phyloP scores from a whole-genome alignment of 2,329 filamentous ascomycete genomes.

The Talaromyces sp. region DNA sequence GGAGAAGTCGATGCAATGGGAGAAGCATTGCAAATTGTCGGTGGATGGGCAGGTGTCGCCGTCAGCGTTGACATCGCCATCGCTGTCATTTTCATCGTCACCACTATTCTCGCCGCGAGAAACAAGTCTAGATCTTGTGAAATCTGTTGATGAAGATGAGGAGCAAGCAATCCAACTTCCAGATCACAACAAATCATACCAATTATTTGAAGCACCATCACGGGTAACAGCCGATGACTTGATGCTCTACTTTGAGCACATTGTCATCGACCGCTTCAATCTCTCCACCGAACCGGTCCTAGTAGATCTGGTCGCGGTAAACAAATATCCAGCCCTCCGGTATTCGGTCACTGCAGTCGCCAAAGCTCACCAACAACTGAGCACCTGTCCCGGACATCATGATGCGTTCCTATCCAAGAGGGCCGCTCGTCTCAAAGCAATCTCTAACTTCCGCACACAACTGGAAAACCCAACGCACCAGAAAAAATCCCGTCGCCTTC shows the following conservation, averaged over 20 bases:
- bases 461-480: conserved; percentile 28
- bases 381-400: conserved; percentile 4
- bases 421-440: conserved; percentile 17
- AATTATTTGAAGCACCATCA: neutral
- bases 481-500: conserved; percentile 16
- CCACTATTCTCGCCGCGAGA: neutral
- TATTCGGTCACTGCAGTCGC: conserved; percentile 20
- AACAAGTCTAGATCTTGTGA: neutral
- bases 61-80: neutral
- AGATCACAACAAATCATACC: neutral
- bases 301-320: conserved; percentile 18
- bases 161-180: neutral
- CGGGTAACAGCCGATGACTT: conserved; percentile 15
- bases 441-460: conserved; percentile 24
- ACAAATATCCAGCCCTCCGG: conserved; percentile 18
- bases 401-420: conserved; percentile 15
- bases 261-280: conserved; percentile 20
- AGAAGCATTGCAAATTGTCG: neutral
- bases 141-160: neutral
- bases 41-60: neutral
- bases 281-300: conserved; percentile 16
- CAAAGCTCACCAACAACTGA: conserved; percentile 20
- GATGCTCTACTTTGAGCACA: conserved; percentile 20
- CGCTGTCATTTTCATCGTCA: neutral
- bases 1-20: neutral